Base-by-base conservation (phyloP, 495 filamentous ascomycete genomes). In the Thozetella sp. region DNA sequence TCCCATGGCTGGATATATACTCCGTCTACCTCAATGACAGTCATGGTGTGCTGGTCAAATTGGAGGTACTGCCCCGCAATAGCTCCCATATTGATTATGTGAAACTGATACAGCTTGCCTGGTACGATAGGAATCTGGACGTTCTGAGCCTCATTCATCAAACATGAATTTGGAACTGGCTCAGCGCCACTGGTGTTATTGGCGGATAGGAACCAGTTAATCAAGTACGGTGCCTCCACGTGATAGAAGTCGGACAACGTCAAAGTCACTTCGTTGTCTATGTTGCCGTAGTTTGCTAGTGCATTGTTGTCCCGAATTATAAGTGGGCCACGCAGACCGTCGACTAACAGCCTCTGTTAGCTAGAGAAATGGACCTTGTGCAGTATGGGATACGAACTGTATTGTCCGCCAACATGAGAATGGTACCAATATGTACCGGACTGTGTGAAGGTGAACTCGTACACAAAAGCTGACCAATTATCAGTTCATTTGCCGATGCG, bases 361-460 rank as follows among this genome's bases (percentile, higher is more conserved):
- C 37, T 12, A 13, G 6, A 17, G 9, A 37, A 37, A 6, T 37
- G 9, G 30, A 17, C 30, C 17, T 48, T 9, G 30, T 6, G 6
- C 30, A 15, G 30, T 6, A 37, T 6, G 30, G 24, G 26, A 10
- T 25, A 59, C 57, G 48, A 25, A 59, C n/a, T 59, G 22, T 59
- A 59, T 20, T 59, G 57, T 1, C 57, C 57, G 50, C 40, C 40
- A 19, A 53, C 25, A 2, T 90, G 88, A 34, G 83, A 89, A 64
- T 91, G 88, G 63, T 91, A 90, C 88, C 88, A 91, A 67, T 89
- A 90, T 0, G 87, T 89, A 30, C 88, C 88, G 22, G 79, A 77
- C 34, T 60, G 51, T 34, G 55, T 30, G 34, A 72, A 64, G 3
- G 67, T 74, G 61, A 82, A 82, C 54, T 80, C 74, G 59, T 80